phyloP scores from a whole-genome alignment of 148 eudicot species.

The Hydrangea macrophylla region DNA sequence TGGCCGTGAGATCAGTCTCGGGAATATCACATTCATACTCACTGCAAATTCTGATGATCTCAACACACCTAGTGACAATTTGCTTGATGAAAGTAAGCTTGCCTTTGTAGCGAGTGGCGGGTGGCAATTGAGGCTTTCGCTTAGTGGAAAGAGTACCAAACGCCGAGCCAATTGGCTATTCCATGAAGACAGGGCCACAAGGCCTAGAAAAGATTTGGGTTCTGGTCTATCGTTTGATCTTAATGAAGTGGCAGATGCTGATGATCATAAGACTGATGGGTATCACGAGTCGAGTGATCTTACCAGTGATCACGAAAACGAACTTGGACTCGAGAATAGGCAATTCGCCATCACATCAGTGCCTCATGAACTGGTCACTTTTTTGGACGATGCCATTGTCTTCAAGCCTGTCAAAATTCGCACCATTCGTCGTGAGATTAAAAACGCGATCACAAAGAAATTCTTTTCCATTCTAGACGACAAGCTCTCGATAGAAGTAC shows the following conservation, averaged over 20 bases:
- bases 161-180: slow-evolving; percentile 57
- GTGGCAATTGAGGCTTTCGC: slow-evolving; percentile 66
- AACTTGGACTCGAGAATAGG: slow-evolving; percentile 32
- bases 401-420: slow-evolving; percentile 66
- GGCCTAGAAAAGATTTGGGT: slow-evolving; percentile 49
- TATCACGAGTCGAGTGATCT: slow-evolving; percentile 78
- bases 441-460: slow-evolving; percentile 40
- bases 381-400: slow-evolving; percentile 52
- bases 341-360: slow-evolving; percentile 43
- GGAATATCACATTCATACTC: slow-evolving; percentile 71
- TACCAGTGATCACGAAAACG: slow-evolving; percentile 72
- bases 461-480: slow-evolving; percentile 46
- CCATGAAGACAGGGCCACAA: slow-evolving; percentile 41
- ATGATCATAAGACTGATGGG: slow-evolving; percentile 64
- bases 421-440: slow-evolving; percentile 42
- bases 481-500: slow-evolving; percentile 41
- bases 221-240: slow-evolving; percentile 58
- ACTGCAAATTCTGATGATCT: slow-evolving; percentile 43
- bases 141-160: slow-evolving; percentile 50
- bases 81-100: slow-evolving; percentile 60
- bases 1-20: slow-evolving; percentile 87
- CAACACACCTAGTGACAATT: slow-evolving; percentile 17
- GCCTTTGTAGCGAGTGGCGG: slow-evolving; percentile 45
- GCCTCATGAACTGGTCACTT: slow-evolving; percentile 48
- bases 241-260: slow-evolving; percentile 51